phyloP scores from a whole-genome alignment of 345 rosid species.

The Orychophragmus violaceus region DNA sequence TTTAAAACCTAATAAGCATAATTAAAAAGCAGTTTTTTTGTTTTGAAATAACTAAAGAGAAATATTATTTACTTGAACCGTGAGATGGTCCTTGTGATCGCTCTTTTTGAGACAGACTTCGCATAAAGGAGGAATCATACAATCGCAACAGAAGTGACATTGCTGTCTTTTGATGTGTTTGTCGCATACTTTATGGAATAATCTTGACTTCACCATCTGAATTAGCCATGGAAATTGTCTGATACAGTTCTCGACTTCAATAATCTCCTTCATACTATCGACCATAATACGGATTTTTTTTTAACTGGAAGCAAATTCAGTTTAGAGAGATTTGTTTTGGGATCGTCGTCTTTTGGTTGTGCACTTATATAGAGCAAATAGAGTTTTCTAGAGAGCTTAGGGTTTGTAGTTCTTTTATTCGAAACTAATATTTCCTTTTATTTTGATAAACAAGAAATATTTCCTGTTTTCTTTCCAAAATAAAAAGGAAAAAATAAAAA shows the following conservation, averaged over 20 bases:
- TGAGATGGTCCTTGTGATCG: conserved; percentile 6
- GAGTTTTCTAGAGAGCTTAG: neutral
- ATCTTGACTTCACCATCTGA: conserved; percentile 14
- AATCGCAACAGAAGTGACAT: conserved; percentile 23
- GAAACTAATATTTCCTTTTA: neutral
- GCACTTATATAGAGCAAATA: neutral
- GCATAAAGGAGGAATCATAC: conserved; percentile 25
- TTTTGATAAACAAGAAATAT: neutral
- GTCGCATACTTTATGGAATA: conserved; percentile 13
- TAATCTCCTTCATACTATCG: neutral
- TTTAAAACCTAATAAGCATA: neutral
- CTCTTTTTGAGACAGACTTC: neutral
- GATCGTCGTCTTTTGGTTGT: neutral
- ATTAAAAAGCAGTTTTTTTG: neutral
- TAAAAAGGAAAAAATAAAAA: neutral
- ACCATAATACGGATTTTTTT: neutral
- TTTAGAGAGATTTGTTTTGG: neutral
- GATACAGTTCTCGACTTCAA: conserved; percentile 1
- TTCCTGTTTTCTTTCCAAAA: neutral
- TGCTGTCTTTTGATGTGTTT: neutral
- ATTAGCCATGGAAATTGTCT: conserved; percentile 20
- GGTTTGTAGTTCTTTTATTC: neutral
- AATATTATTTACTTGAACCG: conserved; percentile 12
- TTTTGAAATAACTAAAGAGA: neutral
- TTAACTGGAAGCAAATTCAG: neutral